Evolutionary conservation across 352 stramenopile genomes (phyloP), one percentile per base, ranked within the genome.

Genomic region (Thraustochytrium sp.): DNA sequence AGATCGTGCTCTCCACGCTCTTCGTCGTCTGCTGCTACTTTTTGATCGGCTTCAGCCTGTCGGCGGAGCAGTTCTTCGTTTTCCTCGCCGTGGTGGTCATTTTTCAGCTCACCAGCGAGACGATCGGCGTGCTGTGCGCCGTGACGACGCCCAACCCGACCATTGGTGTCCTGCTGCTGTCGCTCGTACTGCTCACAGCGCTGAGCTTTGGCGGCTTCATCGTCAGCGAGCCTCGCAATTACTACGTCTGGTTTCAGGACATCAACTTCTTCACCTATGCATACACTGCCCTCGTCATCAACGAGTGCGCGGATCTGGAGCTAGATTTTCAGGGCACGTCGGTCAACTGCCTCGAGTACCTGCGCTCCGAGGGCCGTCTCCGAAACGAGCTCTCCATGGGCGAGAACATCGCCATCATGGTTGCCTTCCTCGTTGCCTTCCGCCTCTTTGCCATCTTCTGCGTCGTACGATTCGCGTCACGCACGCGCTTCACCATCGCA

Each of bases 201-300:
- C 42, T 80, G 26, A 18, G 44, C 8, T 51, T 80, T 31, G 68
- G 68, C n/a, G 68, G 68, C 8, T 80, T 80, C 31, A 13, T 80
- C 21, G 68, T 80, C 3, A 55, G 31, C 21, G 48, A 44, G 42
- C 68, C 68, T 11, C 31, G 40, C 21, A 26, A 26, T 3, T 80
- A 53, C 48, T 80, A 80, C 51, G 34, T 48, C 34, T 80, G 68
- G 68, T 80, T 80, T 26, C 44, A 80, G 51, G 63, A 68, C 13
- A 80, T 80, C 51, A 80, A 80, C 42, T 80, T 80, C 29, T 80
- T 80, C 34, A 42, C 76, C 18, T 80, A 80, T 31, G 68, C 68
- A 4, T 80, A 63, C 68, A 80, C 68, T 18, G 68, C 68, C 13
- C 18, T 64, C 8, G 29, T 34, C 23, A 2, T 80, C 1, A 63